Base-by-base conservation (phyloP, 1,284 basidiomycete species). In the Porogramme epimiltina region DNA sequence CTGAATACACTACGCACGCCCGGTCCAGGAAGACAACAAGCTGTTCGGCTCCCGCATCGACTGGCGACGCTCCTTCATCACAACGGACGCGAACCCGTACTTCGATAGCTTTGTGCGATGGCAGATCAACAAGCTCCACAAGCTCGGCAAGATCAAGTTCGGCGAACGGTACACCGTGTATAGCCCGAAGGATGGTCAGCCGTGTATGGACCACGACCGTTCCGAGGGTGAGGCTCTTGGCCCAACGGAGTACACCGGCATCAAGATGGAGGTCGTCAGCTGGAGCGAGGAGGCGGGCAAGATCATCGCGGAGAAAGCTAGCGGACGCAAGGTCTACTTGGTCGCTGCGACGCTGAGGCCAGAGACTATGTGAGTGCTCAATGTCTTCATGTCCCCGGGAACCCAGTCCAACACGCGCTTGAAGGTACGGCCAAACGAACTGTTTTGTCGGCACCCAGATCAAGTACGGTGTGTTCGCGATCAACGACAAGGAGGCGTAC, bases 171-270 rank as follows among this genome's bases (percentile, higher is more conserved):
- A 98, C 74, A 99, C 97, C 37, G 94, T 99, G 69, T 99, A 97
- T 79, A 96, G 93, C 62, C 94, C 94, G n/a, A 98, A 98, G 72
- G 97, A 99, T 66, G 95, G 94, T 9, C 97, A 99, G 70, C 96
- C 97, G 1, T 99, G 97, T 70, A 99, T 99, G 97, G 97, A 99
- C 74, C 97, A 99, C 76, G 97, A 99, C 71, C 91, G 97, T 58
- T 84, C 87, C 51, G 93, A 94, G 59, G 97, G 97, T 43, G 97
- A 99, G 73, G 95, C 91, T 47, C 77, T 97, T 51, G 93, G 93
- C 16, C 96, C 97, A 6, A 95, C 97, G 67, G 96, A 99, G 70
- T 99, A 99, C 75, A 95, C 96, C 15, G 91, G 81, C 18, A 76
- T 99, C 69, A 98, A 98, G 79, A 95, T 98, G 92, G 85, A 93